Evolutionary conservation across 371 early-diverging fungal genomes (phyloP), one percentile per base, ranked within the genome.

Genomic region (Smittium mucronatum): DNA sequence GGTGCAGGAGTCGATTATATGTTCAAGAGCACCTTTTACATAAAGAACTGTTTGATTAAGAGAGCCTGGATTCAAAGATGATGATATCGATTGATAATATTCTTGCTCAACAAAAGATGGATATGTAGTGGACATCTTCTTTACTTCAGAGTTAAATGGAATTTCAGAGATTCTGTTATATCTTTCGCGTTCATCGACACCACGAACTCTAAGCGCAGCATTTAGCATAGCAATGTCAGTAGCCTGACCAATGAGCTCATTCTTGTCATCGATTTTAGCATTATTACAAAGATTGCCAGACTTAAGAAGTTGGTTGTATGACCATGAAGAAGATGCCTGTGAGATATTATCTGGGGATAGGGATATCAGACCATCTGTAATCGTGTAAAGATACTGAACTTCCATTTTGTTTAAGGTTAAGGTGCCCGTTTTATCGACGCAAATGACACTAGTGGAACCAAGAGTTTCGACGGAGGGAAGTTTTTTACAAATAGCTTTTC

Each of bases 1-100:
- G 25, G 86, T 77, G 81, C 95, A 97, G 30, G 95, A 87, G 67
- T 92, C 94, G 64, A 98, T 81, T 47, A 98, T 83, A 36, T 84
- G 82, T 81, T 99, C 99, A 28, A 97, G 95, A 11, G 96, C 97
- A 69, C 97, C 96, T 81, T 96, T 96, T 65, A 94, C 93, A 71
- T 86, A 81, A 82, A 77, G 90, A 90, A 25, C 1, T 57, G 73
- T 72, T 74, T 29, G 35, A 76, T 47, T 57, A 77, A 71, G 67
- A 64, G 29, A 15, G 34, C n/a, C n/a, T n/a, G 32, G n/a, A 31
- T n/a, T 65, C 34, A 32, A 2, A 8, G 5, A 15, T 31, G 2
- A 2, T n/a, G 32, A 2, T 31, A 25, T n/a, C 2, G 36, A n/a
- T 33, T 36, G 29, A n/a, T 26, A n/a, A 34, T 5, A 65, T 34